These are phyloP conservation scores for Lachancea nothofagi DNA, from an alignment of 805 yeast genomes.

Conservation along the genomic window DNA sequence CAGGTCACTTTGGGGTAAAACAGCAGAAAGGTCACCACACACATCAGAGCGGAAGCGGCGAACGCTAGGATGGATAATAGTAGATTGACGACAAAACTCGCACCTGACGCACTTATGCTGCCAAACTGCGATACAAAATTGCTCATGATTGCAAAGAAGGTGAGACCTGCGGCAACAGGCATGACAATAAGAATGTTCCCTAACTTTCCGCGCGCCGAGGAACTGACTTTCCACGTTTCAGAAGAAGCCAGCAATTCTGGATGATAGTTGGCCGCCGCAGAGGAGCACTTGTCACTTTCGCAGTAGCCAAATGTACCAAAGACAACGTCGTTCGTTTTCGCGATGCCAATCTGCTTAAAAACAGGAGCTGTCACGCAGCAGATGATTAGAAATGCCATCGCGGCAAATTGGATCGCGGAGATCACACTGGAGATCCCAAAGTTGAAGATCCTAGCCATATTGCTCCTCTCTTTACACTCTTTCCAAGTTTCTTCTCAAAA, in stretches of 20 bases:
- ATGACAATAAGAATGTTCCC: constrained; percentile 51
- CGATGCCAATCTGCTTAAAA: constrained; percentile 42
- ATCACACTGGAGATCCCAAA: constrained; percentile 39
- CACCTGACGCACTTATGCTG: constrained; percentile 15
- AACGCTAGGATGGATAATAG: constrained; percentile 46
- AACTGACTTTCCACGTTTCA: constrained; percentile 46
- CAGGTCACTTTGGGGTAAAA: constrained; percentile 63
- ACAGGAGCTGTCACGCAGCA: constrained; percentile 62
- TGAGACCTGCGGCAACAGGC: constrained; percentile 64
- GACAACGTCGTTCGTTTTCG: constrained; percentile 39
- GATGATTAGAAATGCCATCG: constrained; percentile 59
- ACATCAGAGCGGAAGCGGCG: constrained; percentile 47
- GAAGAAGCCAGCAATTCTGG: constrained; percentile 30
- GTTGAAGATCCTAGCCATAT: constrained; percentile 8
- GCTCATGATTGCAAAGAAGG: constrained; percentile 41
- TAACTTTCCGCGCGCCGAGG: constrained; percentile 43
- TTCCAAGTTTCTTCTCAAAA: too few species aligned
- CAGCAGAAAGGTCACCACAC: constrained; percentile 49
- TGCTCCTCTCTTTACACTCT: background rate
- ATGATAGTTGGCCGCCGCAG: constrained; percentile 42
- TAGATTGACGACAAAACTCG: constrained; percentile 40
- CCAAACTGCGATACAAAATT: constrained; percentile 29
- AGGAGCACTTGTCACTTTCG: constrained; percentile 35
- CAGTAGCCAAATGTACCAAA: constrained; percentile 74
- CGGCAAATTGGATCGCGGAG: constrained; percentile 42